Base-by-base conservation (phyloP, 116 monocot species). In the Thalassia testudinum region DNA sequence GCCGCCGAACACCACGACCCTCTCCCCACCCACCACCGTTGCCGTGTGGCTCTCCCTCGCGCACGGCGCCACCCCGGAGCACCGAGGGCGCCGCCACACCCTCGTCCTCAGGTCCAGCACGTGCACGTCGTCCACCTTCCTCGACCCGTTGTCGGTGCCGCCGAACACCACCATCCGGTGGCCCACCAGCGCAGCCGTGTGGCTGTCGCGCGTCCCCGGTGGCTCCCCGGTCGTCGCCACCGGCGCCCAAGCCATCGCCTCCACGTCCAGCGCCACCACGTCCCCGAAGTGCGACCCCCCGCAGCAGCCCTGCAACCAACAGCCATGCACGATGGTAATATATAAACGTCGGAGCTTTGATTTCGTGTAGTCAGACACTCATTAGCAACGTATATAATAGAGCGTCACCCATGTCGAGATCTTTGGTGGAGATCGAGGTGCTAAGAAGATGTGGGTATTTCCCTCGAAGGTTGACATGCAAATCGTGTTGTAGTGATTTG, bases 271-370 rank as follows among this genome's bases (percentile, higher is more conserved):
- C 27, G 68, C 61, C 1, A 93, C 83, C 10, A 93, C 75, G 49
- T 93, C 87, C 26, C 92, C 80, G 58, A 83, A 93, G 63, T 87
- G 92, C 30, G 86, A 49, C 0, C 92, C 92, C 24, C 92, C 92
- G 45, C 92, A 86, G 43, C 92, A 92, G 13, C 92, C 92, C 92
- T 92, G 65, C 30, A 3, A 34, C 30, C 30, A 34, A 34, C 3
- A 34, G 30, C 10, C 3, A 3, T 34, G 6, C 6, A 34, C 30
- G 30, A 34, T 10, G 10, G 6, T 5, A 34, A 34, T 3, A 34
- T 5, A 34, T 34, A 34, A 34, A 34, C 30, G 10, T 5, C 30
- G 10, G 6, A 34, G 6, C 30, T 10, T 34, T 10, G 30, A 34
- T 34, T 10, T 34, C 30, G 3, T 5, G 30, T 10, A 34, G 10